Evolutionary conservation across 495 filamentous ascomycete genomes (phyloP).

Genomic region (Xylaria intraflava): DNA sequence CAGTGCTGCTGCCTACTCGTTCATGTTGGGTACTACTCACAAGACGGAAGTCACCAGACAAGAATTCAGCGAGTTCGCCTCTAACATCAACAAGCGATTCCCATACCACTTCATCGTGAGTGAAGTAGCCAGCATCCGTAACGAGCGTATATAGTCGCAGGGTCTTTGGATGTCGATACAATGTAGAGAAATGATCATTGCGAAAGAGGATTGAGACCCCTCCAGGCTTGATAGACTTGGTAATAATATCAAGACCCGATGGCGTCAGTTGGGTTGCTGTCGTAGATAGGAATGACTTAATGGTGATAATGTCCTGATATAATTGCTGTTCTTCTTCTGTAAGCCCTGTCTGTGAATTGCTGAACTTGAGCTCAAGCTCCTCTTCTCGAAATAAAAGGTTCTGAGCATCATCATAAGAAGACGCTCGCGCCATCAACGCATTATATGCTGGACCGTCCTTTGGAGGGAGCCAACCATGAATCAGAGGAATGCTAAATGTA

Average conservation of each 20-base stretch:
- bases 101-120: slow-evolving; percentile 91
- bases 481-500: slow-evolving; percentile 77
- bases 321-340: slow-evolving; percentile 61
- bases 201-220: slow-evolving; percentile 84
- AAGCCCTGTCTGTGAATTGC: slow-evolving; percentile 38
- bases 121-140: slow-evolving; percentile 84
- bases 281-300: slow-evolving; percentile 70
- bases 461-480: slow-evolving; percentile 88
- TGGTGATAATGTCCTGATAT: slow-evolving; percentile 71
- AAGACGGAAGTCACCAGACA: slow-evolving; percentile 81
- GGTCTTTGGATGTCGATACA: slow-evolving; percentile 74
- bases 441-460: slow-evolving; percentile 53
- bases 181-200: slow-evolving; percentile 92
- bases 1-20: slow-evolving; percentile 10
- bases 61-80: slow-evolving; percentile 76
- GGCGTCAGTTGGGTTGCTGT: slow-evolving; percentile 82
- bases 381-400: slow-evolving; percentile 81
- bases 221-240: slow-evolving; percentile 57
- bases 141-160: slow-evolving; percentile 69
- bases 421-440: slow-evolving; percentile 64
- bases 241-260: slow-evolving; percentile 69
- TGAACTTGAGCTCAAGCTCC: slow-evolving; percentile 75
- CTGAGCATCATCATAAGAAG: slow-evolving; percentile 85
- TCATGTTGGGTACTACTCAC: slow-evolving; percentile 53
- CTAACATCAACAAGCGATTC: slow-evolving; percentile 84